These are phyloP conservation scores for Phytopythium mirpurense DNA, from an alignment of 352 stramenopile genomes.

Conservation along the genomic window DNA sequence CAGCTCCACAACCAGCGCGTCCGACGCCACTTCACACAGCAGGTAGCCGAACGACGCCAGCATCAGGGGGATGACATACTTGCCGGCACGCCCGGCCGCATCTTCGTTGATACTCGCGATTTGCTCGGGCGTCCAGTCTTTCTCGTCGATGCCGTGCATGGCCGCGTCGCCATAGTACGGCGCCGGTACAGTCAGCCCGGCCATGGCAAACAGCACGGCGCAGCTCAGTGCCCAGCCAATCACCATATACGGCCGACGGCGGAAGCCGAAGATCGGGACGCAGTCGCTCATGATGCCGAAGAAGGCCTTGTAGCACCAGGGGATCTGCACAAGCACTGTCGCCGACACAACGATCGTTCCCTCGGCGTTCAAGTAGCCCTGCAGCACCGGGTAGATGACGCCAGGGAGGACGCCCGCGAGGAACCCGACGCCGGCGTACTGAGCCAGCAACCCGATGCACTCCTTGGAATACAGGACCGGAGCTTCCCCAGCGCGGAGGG, in stretches of 20 bases:
- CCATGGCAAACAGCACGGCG: constrained; percentile 33
- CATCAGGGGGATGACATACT: constrained; percentile 50
- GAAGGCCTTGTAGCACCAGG: constrained; percentile 57
- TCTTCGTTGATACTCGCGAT: constrained; percentile 26
- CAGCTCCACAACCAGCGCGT: constrained; percentile 50
- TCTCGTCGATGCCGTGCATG: constrained; percentile 26
- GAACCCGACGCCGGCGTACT: constrained; percentile 45
- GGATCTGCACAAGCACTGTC: constrained; percentile 32
- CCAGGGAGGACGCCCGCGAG: constrained; percentile 34
- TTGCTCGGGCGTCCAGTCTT: constrained; percentile 23
- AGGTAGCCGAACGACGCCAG: constrained; percentile 46
- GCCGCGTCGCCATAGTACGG: constrained; percentile 34
- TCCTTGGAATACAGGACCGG: constrained; percentile 27
- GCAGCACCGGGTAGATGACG: constrained; percentile 46
- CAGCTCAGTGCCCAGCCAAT: constrained; percentile 34
- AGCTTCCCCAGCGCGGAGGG: constrained; percentile 27
- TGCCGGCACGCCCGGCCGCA: constrained; percentile 29
- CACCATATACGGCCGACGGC: constrained; percentile 49
- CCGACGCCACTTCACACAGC: constrained; percentile 44
- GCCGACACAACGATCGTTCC: constrained; percentile 33
- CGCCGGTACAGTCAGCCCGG: constrained; percentile 17
- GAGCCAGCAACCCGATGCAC: constrained; percentile 28
- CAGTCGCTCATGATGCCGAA: constrained; percentile 47
- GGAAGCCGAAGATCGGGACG: constrained; percentile 39
- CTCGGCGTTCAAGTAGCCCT: constrained; percentile 49